These are phyloP conservation scores for Agaricus blazei DNA, from an alignment of 768 basidiomycete genomes.

Conservation along the genomic window DNA sequence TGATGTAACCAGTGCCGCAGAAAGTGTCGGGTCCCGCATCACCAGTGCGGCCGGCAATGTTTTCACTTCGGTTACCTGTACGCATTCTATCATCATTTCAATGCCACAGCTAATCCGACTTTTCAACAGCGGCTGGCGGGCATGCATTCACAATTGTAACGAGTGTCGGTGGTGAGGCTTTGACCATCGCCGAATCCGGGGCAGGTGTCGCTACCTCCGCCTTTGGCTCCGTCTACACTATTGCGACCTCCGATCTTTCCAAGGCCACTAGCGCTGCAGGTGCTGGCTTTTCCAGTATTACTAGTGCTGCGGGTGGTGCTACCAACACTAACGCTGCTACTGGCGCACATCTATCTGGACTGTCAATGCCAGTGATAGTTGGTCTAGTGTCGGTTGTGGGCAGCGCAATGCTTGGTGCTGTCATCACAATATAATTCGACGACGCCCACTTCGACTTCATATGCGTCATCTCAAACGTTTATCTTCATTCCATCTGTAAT, in stretches of 20 bases:
- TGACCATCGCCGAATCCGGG: conserved; percentile 50
- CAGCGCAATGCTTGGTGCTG: conserved; percentile 36
- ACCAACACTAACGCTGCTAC: conserved; percentile 14
- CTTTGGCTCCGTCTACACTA: conserved; percentile 50
- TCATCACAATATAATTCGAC: conserved; percentile 26
- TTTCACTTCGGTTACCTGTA: conserved; percentile 38
- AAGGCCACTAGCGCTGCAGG: conserved; percentile 20
- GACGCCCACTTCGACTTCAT: background rate
- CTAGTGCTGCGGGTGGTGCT: conserved; percentile 15
- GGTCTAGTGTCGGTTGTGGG: conserved; percentile 31
- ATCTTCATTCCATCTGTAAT: background rate
- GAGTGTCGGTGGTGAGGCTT: conserved; percentile 50
- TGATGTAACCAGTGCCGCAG: conserved; percentile 26
- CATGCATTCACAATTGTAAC: conserved; percentile 50
- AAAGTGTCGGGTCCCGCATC: conserved; percentile 19
- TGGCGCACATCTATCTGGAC: conserved; percentile 19
- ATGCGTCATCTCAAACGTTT: too few relatives aligned
- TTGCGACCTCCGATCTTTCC: conserved; percentile 29
- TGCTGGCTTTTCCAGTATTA: conserved; percentile 18
- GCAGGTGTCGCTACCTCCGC: conserved; percentile 41
- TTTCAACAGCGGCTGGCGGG: conserved; percentile 46
- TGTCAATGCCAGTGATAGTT: conserved; percentile 24
- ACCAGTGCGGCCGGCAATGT: conserved; percentile 27
- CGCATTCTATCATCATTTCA: conserved; percentile 17
- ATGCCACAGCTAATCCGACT: background rate